Evolutionary conservation across 352 stramenopile species (phyloP).

Genomic region (Globisporangium orthogonon): DNA sequence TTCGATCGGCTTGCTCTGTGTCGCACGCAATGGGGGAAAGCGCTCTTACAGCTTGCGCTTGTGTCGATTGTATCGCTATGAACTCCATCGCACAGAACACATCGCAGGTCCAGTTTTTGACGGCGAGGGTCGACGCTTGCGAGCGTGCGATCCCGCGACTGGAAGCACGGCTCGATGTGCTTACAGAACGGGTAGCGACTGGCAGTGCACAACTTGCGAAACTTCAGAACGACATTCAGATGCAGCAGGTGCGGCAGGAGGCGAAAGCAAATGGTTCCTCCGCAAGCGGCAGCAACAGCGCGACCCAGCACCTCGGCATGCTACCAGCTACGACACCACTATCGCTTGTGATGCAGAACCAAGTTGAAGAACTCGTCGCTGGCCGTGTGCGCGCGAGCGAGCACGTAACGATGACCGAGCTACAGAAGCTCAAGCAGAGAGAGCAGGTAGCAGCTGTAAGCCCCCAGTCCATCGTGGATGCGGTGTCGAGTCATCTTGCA

Average conservation of each 20-base stretch:
- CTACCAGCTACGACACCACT: constrained; percentile 20
- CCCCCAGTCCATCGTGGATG: constrained; percentile 41
- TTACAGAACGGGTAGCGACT: constrained; percentile 44
- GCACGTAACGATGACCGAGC: constrained; percentile 20
- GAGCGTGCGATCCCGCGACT: constrained; percentile 55
- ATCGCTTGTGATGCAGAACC: constrained; percentile 35
- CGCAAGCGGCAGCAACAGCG: background rate
- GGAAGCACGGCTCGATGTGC: constrained; percentile 50
- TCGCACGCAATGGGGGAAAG: background rate
- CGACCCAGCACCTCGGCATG: constrained; percentile 5
- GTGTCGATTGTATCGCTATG: constrained; percentile 3
- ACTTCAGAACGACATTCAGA: constrained; percentile 12
- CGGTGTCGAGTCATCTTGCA: constrained; percentile 45
- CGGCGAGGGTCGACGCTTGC: constrained; percentile 52
- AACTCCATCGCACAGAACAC: constrained; percentile 17
- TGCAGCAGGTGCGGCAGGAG: constrained; percentile 28
- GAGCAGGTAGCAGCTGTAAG: constrained; percentile 6
- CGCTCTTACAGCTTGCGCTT: background rate
- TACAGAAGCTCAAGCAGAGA: constrained; percentile 25
- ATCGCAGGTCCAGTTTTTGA: constrained; percentile 41
- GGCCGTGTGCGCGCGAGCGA: constrained; percentile 27
- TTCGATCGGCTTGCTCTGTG: background rate
- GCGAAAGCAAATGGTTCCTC: constrained; percentile 4
- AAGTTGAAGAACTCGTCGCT: constrained; percentile 42
- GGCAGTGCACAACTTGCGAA: constrained; percentile 14